A percentile compares a stretch with the other conserved stretches of the same genome.
These are phyloP conservation scores for Ehretia macrophylla DNA, from an alignment of 257 asterid genomes.

Conservation along the genomic window DNA sequence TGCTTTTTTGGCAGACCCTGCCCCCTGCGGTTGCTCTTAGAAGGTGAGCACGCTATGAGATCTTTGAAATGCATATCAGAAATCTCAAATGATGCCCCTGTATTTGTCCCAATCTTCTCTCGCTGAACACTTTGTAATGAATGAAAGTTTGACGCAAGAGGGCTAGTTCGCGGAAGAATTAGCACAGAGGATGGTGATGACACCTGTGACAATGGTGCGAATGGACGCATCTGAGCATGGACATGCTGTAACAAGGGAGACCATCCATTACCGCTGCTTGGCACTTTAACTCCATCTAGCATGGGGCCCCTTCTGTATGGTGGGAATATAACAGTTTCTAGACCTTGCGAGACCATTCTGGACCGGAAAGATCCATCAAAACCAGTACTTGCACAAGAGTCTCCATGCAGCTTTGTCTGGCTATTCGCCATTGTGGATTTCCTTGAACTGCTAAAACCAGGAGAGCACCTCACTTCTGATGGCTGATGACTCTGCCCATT, in stretches of 20 bases:
- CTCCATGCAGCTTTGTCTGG: slow-evolving; percentile 31
- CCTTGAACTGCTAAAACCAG: slow-evolving; percentile 35
- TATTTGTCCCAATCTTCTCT: slow-evolving; percentile 27
- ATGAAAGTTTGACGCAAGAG: slow-evolving; percentile 34
- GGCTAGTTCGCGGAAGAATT: slow-evolving; percentile 40
- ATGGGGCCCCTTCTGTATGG: slow-evolving; percentile 39
- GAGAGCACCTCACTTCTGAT: slow-evolving; percentile 41
- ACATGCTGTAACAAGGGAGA: slow-evolving; percentile 31
- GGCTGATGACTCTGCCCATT: slow-evolving; percentile 45
- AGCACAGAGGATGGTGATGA: slow-evolving; percentile 54
- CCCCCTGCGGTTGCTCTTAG: slow-evolving; percentile 17
- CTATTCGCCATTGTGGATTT: slow-evolving; percentile 24
- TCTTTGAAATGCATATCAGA: slow-evolving; percentile 28
- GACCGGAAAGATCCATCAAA: slow-evolving; percentile 54
- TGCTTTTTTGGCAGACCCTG: slow-evolving; percentile 22
- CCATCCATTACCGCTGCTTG: slow-evolving; percentile 50
- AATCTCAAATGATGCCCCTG: slow-evolving; percentile 24
- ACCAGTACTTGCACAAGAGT: slow-evolving; percentile 29
- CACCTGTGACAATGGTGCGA: slow-evolving; percentile 26
- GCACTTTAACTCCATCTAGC: slow-evolving; percentile 33
- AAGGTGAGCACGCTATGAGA: slow-evolving; percentile 22
- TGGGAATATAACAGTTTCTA: slow-evolving; percentile 59
- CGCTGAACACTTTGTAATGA: slow-evolving; percentile 20
- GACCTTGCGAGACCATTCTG: slow-evolving; percentile 99
- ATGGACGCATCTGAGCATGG: slow-evolving; percentile 25